phyloP scores from a whole-genome alignment of 2,329 filamentous ascomycete genomes.

The Colletotrichum tamarilloi region DNA sequence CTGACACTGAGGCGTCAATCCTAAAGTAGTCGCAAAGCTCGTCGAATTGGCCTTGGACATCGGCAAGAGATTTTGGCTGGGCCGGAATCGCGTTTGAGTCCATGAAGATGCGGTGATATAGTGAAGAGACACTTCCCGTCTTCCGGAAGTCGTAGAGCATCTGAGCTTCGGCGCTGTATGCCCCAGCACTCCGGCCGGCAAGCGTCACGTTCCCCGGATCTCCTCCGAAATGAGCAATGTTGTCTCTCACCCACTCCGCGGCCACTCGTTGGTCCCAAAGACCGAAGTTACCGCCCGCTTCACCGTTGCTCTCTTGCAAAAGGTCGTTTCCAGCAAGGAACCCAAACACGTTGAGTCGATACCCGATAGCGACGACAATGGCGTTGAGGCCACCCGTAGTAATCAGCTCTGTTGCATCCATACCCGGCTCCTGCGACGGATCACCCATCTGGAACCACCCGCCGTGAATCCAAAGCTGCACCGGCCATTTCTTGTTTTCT shows the following conservation, averaged over 20 bases:
- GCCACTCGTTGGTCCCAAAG: conserved; percentile 61
- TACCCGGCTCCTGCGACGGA: conserved; percentile 52
- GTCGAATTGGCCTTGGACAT: conserved; percentile 53
- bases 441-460: conserved; percentile 61
- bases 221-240: conserved; percentile 59
- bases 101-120: conserved; percentile 53
- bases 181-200: conserved; percentile 57
- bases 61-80: conserved; percentile 51
- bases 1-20: conserved; percentile 39
- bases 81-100: conserved; percentile 58
- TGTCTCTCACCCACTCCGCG: conserved; percentile 60
- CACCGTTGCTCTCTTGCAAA: conserved; percentile 37
- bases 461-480: conserved; percentile 56
- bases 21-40: conserved; percentile 51
- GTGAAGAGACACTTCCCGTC: conserved; percentile 19
- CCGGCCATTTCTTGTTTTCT: conserved; percentile 46
- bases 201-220: conserved; percentile 52
- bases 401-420: conserved; percentile 57
- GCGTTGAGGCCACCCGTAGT: conserved; percentile 48
- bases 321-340: conserved; percentile 57
- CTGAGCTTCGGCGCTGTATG: conserved; percentile 55
- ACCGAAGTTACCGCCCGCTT: conserved; percentile 48
- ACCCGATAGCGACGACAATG: conserved; percentile 58
- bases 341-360: conserved; percentile 59
- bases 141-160: conserved; percentile 49